Evolutionary conservation across 495 filamentous ascomycete species (phyloP).

Genomic region (Hyphodiscus hymeniophilus): DNA sequence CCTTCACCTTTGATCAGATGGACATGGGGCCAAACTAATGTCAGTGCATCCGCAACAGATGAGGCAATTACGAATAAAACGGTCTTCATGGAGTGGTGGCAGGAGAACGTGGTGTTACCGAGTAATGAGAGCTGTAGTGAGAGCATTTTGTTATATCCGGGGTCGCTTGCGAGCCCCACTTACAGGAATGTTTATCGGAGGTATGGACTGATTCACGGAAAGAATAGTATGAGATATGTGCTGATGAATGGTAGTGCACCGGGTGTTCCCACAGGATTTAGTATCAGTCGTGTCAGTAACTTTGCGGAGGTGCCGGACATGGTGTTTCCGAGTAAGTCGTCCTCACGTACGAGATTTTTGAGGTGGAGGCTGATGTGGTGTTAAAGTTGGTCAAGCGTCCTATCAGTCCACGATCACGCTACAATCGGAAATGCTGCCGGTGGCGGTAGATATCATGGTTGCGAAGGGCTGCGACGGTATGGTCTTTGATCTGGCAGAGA

Average conservation of each 20-base stretch:
- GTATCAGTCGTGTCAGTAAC: constrained; percentile 32
- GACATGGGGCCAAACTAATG: constrained; percentile 33
- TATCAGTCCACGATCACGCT: constrained; percentile 45
- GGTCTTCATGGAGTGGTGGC: constrained; percentile 47
- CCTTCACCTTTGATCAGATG: constrained; percentile 48
- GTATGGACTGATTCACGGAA: constrained; percentile 1
- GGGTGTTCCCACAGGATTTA: constrained; percentile 36
- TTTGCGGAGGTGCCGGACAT: constrained; percentile 47
- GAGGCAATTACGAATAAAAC: constrained; percentile 36
- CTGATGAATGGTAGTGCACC: constrained; percentile 29
- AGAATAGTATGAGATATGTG: background rate
- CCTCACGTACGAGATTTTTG: too few relatives aligned
- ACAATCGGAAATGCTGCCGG: constrained; percentile 48
- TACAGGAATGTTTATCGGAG: constrained; percentile 30
- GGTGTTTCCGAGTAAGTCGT: constrained; percentile 37
- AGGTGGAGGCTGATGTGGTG: too few relatives aligned
- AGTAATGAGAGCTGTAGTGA: constrained; percentile 30
- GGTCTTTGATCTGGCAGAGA: constrained; percentile 45
- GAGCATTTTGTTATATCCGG: constrained; percentile 30
- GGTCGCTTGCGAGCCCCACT: constrained; percentile 19
- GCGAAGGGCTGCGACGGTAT: constrained; percentile 56
- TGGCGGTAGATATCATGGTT: constrained; percentile 49
- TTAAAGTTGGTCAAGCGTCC: constrained; percentile 40
- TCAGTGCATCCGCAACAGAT: constrained; percentile 20
- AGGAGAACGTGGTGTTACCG: constrained; percentile 33